phyloP scores from a whole-genome alignment of 2,329 filamentous ascomycete species.

The Didymella exigua region DNA sequence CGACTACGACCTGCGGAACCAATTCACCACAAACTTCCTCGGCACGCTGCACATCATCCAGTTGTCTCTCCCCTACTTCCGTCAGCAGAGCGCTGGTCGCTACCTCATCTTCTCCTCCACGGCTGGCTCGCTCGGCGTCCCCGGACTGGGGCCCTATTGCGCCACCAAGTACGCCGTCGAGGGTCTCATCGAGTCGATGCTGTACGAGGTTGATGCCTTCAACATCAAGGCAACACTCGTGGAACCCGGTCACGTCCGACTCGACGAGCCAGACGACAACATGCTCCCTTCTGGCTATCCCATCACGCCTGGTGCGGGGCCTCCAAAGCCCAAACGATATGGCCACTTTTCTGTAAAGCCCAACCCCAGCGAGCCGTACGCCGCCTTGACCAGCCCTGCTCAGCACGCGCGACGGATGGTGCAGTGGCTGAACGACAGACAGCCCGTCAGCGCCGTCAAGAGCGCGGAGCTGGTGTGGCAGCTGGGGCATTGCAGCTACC shows the following conservation, averaged over 20 bases:
- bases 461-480: slow-evolving; percentile 94
- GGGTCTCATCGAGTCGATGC: slow-evolving; percentile 92
- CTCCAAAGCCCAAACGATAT: slow-evolving; percentile 71
- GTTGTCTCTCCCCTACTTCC: slow-evolving; percentile 83
- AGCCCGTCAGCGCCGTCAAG: slow-evolving; percentile 91
- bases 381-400: slow-evolving; percentile 76
- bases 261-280: slow-evolving; percentile 74
- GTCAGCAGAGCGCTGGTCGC: slow-evolving; percentile 72
- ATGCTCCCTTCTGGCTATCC: slow-evolving; percentile 25
- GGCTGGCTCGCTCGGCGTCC: slow-evolving; percentile 88
- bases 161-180: slow-evolving; percentile 98
- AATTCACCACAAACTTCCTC: slow-evolving; percentile 98
- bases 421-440: slow-evolving; percentile 90
- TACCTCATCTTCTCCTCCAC: slow-evolving; percentile 97
- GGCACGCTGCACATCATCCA: slow-evolving; percentile 94
- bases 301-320: slow-evolving; percentile 38
- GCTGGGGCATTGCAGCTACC: slow-evolving; percentile 91
- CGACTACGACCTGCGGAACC: slow-evolving; percentile 89
- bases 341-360: slow-evolving; percentile 92
- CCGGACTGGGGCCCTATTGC: slow-evolving; percentile 90
- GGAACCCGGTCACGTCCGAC: slow-evolving; percentile 83
- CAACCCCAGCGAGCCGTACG: slow-evolving; percentile 77
- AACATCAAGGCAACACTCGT: slow-evolving; percentile 94
- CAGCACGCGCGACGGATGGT: slow-evolving; percentile 89
- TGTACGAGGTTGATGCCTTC: slow-evolving; percentile 91